Evolutionary conservation across 1,284 basidiomycete species (phyloP).

Genomic region (Flammula alnicola): DNA sequence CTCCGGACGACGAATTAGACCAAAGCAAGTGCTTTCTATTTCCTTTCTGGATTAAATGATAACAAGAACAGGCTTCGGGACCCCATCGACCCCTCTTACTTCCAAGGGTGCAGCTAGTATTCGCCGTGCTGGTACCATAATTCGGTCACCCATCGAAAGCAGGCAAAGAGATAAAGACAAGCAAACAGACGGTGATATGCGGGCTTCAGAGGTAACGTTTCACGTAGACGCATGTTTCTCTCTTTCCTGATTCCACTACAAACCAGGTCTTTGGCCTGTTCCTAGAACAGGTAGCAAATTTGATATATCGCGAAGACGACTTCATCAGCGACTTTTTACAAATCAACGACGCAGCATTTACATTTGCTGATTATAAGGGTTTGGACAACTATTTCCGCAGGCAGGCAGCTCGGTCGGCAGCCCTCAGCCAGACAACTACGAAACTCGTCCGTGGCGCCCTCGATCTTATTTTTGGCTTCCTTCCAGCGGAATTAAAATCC

Average conservation of each 20-base stretch:
- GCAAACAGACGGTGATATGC: constrained; percentile 57
- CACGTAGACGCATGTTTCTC: neutral
- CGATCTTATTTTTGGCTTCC: constrained; percentile 95
- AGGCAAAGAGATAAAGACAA: constrained; percentile 68
- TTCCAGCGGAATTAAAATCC: constrained; percentile 81
- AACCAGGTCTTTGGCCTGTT: constrained; percentile 78
- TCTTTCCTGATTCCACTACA: neutral
- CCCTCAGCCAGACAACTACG: constrained; percentile 68
- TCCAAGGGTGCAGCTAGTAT: constrained; percentile 61
- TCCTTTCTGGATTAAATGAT: constrained; percentile 11
- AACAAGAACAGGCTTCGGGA: constrained; percentile 50
- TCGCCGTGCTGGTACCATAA: constrained; percentile 77
- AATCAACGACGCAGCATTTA: constrained; percentile 85
- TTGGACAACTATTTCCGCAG: constrained; percentile 94
- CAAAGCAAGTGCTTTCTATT: constrained; percentile 52
- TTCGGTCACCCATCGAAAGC: constrained; percentile 69
- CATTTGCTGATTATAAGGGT: constrained; percentile 96
- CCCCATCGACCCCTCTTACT: constrained; percentile 42
- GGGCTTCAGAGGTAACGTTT: constrained; percentile 64
- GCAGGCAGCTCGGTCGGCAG: constrained; percentile 79
- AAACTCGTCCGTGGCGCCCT: constrained; percentile 88
- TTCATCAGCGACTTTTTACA: constrained; percentile 94
- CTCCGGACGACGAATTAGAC: constrained; percentile 72
- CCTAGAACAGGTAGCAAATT: constrained; percentile 77
- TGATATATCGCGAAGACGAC: constrained; percentile 82